Percentiles rank a stretch among this genome's conserved stretches.
Evolutionary conservation across 2,329 filamentous ascomycete genomes (phyloP).

Genomic region (Aaosphaeria arxii): DNA sequence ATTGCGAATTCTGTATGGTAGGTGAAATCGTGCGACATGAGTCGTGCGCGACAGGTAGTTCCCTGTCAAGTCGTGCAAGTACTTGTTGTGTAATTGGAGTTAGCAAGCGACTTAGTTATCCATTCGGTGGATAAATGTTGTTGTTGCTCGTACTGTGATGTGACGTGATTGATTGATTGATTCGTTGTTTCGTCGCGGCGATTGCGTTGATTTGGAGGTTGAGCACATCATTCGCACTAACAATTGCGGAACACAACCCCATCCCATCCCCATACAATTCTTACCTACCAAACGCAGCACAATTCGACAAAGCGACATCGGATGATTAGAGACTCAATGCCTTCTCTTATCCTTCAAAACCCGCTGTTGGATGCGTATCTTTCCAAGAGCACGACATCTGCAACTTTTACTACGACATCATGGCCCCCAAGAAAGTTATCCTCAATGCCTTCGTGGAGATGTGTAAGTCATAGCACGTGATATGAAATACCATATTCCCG

Average conservation of each 20-base stretch:
- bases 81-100: too few relatives aligned
- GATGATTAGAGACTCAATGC: constrained; percentile 1
- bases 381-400: constrained; percentile 13
- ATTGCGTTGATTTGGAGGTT: constrained; percentile 23
- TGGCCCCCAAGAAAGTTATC: constrained; percentile 36
- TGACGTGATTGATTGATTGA: too few relatives aligned
- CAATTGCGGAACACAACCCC: not conserved
- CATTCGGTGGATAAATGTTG: too few relatives aligned
- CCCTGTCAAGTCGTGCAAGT: too few relatives aligned
- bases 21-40: too few relatives aligned
- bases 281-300: too few relatives aligned
- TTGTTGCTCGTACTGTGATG: too few relatives aligned
- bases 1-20: too few relatives aligned
- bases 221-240: constrained; percentile 28
- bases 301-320: constrained; percentile 14
- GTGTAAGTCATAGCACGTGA: constrained; percentile 28
- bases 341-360: constrained; percentile 3
- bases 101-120: too few relatives aligned
- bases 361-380: not conserved
- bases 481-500: not conserved
- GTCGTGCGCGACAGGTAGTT: too few relatives aligned
- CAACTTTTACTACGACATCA: constrained; percentile 11
- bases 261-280: too few relatives aligned
- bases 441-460: constrained; percentile 45
- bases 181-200: not conserved